Evolutionary conservation across 2,329 filamentous ascomycete species (phyloP), one percentile per base, ranked within the genome.

Genomic region (Penicillium occitanis): DNA sequence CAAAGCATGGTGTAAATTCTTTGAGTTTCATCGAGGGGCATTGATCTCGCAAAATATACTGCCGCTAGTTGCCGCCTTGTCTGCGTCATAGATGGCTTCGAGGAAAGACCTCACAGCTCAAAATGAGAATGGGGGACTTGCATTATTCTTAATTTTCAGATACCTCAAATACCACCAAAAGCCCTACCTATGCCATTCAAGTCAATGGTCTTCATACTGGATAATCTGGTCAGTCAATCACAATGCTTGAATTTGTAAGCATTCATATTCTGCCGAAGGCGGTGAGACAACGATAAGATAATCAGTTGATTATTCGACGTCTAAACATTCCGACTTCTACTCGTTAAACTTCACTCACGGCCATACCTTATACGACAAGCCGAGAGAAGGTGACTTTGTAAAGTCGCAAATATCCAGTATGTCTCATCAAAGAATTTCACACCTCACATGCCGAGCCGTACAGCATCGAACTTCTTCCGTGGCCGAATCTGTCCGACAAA

Each of bases 191-290:
- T 33, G 2, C 17, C 30, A 40, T 44, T 17, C 5, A 33, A 2
- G 25, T 14, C 6, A 42, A 10, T 25, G 11, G 13, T n/a, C 22
- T 19, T 11, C 28, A 10, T 63, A 63, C 61, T 13, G 7, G 1
- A n/a, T 17, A 8, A 11, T 7, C 2, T 1, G 17, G 28, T 25
- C 61, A 48, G 42, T 44, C 61, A 64, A 64, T 58, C 37, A 64
- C 40, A 44, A 58, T 50, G 33, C 17, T 33, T n/a, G 40, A 48
- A 66, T 66, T 66, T 63, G 65, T 66, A 66, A 66, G 65, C 65
- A 48, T 51, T 5, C 6, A 1, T 50, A 63, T 63, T 63, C 61
- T 66, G 65, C 65, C 65, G 17, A n/a, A 51, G 61, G 65, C 65
- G 65, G 65, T 63, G 60, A 63, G 44, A 1, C 28, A 22, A 25